Percentiles rank a stretch among this genome's conserved stretches.
These are phyloP conservation scores for Tephrocybe sp. DNA, from an alignment of 768 basidiomycete genomes.

Conservation along the genomic window DNA sequence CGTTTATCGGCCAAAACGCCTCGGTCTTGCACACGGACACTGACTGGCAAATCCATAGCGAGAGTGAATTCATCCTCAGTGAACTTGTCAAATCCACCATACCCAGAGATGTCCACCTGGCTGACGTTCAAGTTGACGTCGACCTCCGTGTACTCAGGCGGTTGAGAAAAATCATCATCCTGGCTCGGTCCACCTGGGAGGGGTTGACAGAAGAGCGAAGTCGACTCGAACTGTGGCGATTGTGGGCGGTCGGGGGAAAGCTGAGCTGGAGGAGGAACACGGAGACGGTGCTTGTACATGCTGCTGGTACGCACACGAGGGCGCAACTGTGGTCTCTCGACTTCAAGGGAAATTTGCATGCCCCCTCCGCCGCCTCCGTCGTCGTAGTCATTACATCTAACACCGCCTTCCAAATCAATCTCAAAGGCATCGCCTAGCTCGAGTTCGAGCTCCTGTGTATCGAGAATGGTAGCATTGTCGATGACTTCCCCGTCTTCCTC, in stretches of 20 bases:
- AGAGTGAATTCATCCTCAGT: conserved; percentile 42
- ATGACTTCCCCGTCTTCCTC: conserved; percentile 25
- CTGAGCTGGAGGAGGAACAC: conserved; percentile 14
- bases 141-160: conserved; percentile 19
- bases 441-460: conserved; percentile 30
- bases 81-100: conserved; percentile 19
- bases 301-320: conserved; percentile 35
- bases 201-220: conserved; percentile 24
- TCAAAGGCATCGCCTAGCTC: conserved; percentile 29
- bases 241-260: neutral
- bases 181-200: conserved; percentile 3
- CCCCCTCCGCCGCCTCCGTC: conserved; percentile 2
- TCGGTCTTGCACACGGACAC: conserved; percentile 14
- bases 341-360: conserved; percentile 19
- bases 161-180: conserved; percentile 16
- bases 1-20: conserved; percentile 9
- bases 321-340: conserved; percentile 27
- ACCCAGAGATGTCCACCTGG: conserved; percentile 17
- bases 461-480: conserved; percentile 23
- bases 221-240: conserved; percentile 11
- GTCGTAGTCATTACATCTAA: conserved; percentile 18
- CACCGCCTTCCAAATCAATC: conserved; percentile 28
- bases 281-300: conserved; percentile 28
- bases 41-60: conserved; percentile 41
- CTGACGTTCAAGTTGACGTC: conserved; percentile 20